Percentiles rank a stretch among this genome's conserved stretches.
These are phyloP conservation scores for Candida dubliniensis DNA, from an alignment of 1,139 yeast species.

Conservation along the genomic window DNA sequence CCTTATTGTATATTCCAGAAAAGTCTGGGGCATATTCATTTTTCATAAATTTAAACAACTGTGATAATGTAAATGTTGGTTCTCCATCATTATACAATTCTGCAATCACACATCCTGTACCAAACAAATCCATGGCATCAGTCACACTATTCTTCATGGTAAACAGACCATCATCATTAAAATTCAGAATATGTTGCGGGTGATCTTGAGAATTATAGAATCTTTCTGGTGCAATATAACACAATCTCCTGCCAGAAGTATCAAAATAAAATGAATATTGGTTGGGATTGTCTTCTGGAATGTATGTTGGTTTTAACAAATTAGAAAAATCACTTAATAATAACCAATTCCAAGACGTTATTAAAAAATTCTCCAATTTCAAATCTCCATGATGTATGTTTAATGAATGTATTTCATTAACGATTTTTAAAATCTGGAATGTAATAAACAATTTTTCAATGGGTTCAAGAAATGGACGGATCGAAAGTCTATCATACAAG, in stretches of 20 bases:
- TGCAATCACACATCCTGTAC: conserved; percentile 88
- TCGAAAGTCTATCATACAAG: conserved; percentile 80
- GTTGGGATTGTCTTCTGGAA: conserved; percentile 96
- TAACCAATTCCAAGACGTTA: conserved; percentile 90
- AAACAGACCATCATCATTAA: conserved; percentile 31
- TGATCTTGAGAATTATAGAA: conserved; percentile 45
- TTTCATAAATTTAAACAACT: conserved; percentile 76
- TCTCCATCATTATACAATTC: conserved; percentile 86
- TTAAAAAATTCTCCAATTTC: conserved; percentile 82
- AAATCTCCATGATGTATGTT: conserved; percentile 84
- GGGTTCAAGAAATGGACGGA: conserved; percentile 81
- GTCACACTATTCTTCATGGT: conserved; percentile 41
- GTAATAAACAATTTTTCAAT: conserved; percentile 83
- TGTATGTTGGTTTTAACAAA: conserved; percentile 70
- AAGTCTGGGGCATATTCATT: conserved; percentile 66
- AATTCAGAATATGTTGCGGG: conserved; percentile 18
- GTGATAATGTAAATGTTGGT: conserved; percentile 83
- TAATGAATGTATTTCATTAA: conserved; percentile 62
- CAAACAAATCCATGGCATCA: conserved; percentile 81
- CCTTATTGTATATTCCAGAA: conserved; percentile 49
- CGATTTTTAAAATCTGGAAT: conserved; percentile 68
- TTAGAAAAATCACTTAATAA: conserved; percentile 80
- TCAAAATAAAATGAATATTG: conserved; percentile 91
- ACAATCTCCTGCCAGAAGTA: conserved; percentile 79
- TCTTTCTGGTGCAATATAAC: conserved; percentile 94